Conservation (phyloP, 1,284 basidiomycete species). For the Hortiboletus rubellus region DNA sequence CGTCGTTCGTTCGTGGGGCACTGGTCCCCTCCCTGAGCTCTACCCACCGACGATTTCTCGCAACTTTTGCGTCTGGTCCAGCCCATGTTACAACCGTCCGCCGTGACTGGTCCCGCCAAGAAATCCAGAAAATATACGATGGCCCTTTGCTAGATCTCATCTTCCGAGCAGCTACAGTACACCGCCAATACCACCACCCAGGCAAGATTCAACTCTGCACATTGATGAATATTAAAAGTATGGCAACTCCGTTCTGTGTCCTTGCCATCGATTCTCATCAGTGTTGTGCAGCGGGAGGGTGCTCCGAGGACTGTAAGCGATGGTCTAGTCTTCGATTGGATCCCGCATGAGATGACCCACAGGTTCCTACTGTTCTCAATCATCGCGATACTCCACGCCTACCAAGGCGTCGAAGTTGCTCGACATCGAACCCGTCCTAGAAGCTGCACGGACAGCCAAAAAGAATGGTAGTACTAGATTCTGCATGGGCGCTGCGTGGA, state of each 20-base stretch:
- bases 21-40: constrained; percentile 13
- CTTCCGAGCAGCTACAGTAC: constrained; percentile 80
- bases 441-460: constrained; percentile 90
- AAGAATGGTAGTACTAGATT: constrained; percentile 96
- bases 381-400: constrained; percentile 85
- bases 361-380: constrained; percentile 98
- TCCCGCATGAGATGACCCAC: constrained; percentile 2
- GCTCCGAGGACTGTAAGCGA: constrained; percentile 87
- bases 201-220: constrained; percentile 94
- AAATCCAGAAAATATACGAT: constrained; percentile 79
- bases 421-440: constrained; percentile 90
- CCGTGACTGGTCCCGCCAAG: constrained; percentile 64
- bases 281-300: constrained; percentile 76
- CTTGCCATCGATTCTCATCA: constrained; percentile 3
- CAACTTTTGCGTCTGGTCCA: constrained; percentile 53
- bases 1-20: constrained; percentile 4
- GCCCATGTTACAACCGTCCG: constrained; percentile 38
- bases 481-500: constrained; percentile 99
- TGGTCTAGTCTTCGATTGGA: neutral
- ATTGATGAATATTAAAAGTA: constrained; percentile 99
- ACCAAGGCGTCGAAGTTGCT: constrained; percentile 88
- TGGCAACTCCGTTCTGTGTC: constrained; percentile 37
- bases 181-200: constrained; percentile 86
- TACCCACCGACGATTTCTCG: constrained; percentile 48
- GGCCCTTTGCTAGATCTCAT: constrained; percentile 84